Base-by-base conservation (phyloP, 257 asterid genomes). In the Solanum paucissectum region DNA sequence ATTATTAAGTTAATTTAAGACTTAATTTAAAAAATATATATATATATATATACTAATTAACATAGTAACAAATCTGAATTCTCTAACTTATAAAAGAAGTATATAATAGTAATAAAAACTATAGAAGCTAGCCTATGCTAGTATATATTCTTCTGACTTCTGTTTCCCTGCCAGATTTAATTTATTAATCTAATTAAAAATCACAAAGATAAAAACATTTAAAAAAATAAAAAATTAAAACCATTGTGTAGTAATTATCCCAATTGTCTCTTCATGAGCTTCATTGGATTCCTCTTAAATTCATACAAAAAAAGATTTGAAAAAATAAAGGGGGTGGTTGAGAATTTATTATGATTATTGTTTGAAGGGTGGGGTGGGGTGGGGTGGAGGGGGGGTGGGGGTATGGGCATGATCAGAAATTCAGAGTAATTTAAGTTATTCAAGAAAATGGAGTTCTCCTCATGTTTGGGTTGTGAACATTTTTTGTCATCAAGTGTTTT, bases 221-320 rank as follows among this genome's bases (percentile, higher is more conserved):
- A 3, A 16, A 33, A 72, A 7, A 72, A 29, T 6, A 8, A 27
- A 13, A 71, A 74, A 23, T 4, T 38, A 76, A 38, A 76, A 38
- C 58, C 23, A 76, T 72, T 32, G 55, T 75, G 34, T 73, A 36
- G 58, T 76, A 13, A 84, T 29, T 58, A 46, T 58, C 58, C 38
- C 38, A 34, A 62, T 73, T 74, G 20, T 55, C 68, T 16, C 7
- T 42, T 34, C 11, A 23, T 27, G 42, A 79, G 40, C 68, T 76
- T 60, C 91, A 85, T 89, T 49, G 91, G 91, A 89, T 89, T 87
- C 91, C 87, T 58, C 52, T 11, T 12, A 38, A 38, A 23, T 76
- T 10, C 83, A 23, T 21, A 76, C 25, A 37, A 75, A 73, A 9
- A 32, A 0, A 7, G 2, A 3, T 37, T 36, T 18, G 5, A 5